Percentiles rank a stretch among this genome's conserved stretches.
These are phyloP conservation scores for Globisporangium emineosum DNA, from an alignment of 352 stramenopile species.

Conservation along the genomic window DNA sequence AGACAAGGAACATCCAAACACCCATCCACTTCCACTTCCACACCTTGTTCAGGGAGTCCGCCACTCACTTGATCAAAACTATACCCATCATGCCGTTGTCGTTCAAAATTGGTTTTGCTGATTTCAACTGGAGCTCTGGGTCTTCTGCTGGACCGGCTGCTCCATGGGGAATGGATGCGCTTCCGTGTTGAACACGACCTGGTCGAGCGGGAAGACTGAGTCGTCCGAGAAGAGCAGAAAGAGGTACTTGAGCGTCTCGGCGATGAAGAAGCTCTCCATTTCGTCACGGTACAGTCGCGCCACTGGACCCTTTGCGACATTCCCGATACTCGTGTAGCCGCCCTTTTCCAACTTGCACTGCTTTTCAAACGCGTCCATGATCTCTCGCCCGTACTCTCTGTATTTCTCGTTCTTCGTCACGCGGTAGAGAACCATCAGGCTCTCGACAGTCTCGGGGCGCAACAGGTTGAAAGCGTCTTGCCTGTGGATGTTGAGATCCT, in stretches of 20 bases:
- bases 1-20: not conserved
- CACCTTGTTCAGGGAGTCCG: too few relatives aligned
- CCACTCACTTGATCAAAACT: not conserved
- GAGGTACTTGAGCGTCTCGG: constrained; percentile 94
- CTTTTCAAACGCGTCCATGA: constrained; percentile 85
- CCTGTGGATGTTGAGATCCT: constrained; percentile 50
- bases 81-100: too few relatives aligned
- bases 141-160: not conserved
- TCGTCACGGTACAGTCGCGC: constrained; percentile 52
- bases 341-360: constrained; percentile 63
- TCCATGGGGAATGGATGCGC: constrained; percentile 76
- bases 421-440: constrained; percentile 89
- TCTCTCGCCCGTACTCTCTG: constrained; percentile 75
- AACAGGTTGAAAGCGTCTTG: constrained; percentile 82
- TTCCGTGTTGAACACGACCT: constrained; percentile 90
- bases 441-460: constrained; percentile 91
- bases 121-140: not conserved
- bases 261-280: constrained; percentile 92
- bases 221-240: constrained; percentile 90
- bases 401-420: constrained; percentile 89
- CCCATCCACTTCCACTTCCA: not conserved
- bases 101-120: not conserved
- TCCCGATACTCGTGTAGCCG: constrained; percentile 61
- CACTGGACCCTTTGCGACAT: constrained; percentile 47
- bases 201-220: constrained; percentile 68